Evolutionary conservation across 768 basidiomycete species (phyloP), one percentile per base, ranked within the genome.

Genomic region (Leucocoprinus leucothites): DNA sequence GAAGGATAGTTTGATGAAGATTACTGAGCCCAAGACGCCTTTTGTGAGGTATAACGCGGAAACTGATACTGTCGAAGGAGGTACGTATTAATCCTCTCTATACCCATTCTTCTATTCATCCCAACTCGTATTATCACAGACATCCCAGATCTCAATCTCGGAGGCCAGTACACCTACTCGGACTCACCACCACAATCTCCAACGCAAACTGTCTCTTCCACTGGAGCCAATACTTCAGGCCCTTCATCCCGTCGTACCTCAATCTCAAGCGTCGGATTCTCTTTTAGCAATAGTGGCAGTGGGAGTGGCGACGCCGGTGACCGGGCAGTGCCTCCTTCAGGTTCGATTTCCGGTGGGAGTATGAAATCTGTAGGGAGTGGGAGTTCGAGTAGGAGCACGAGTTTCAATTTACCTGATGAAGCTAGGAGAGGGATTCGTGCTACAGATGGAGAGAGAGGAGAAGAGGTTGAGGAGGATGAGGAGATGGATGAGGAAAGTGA

Each of bases 1-100:
- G 78, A 96, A 96, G 71, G 94, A 96, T 65, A 94, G 91, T 60
- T 75, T 94, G 66, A 98, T 97, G 94, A 98, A 97, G 82, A 98
- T 98, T 65, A 94, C 91, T 2, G 94, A 98, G 65, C 94, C 94
- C 51, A 98, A 98, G 81, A 98, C 94, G 9, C 94, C 94, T 1
- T 98, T 90, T 70, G 94, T 98, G 51, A 79, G 92, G 61, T 95
- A 94, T 70, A 89, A 94, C 63, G 81, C 91, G 2, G 86, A 89
- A 66, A 86, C 87, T n/a, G 91, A 94, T 68, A 80, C 81, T 51
- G 72, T 93, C 41, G 91, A 94, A 69, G 85, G 89, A 59, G 92
- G 94, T 93, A 68, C 65, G 75, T 71, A 18, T 45, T 24, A 21
- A 6, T 38, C 31, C 26, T 34, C 25, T 48, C 18, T 31, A 3